These are phyloP conservation scores for Phytophthora tentaculata DNA, from an alignment of 352 stramenopile species.

Conservation along the genomic window DNA sequence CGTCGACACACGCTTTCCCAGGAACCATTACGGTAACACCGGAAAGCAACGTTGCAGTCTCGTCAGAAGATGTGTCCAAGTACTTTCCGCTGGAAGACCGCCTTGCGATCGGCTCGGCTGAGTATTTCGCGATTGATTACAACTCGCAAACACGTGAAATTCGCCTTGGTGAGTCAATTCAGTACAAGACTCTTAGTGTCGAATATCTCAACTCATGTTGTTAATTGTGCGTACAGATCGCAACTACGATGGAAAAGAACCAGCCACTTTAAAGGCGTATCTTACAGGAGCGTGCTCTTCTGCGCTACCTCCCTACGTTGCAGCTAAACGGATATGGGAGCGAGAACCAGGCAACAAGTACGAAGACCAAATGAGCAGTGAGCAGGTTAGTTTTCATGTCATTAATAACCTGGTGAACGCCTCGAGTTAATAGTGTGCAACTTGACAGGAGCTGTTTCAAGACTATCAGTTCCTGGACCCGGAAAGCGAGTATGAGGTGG, in stretches of 20 bases:
- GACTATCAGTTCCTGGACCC: constrained; percentile 87
- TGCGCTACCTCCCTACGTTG: constrained; percentile 62
- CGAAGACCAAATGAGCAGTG: constrained; percentile 76
- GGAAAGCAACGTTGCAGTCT: constrained; percentile 37
- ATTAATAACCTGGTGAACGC: not conserved
- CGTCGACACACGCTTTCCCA: constrained; percentile 56
- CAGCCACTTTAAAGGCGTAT: constrained; percentile 55
- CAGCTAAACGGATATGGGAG: constrained; percentile 71
- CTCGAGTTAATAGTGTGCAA: too few relatives aligned
- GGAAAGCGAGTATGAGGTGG: constrained; percentile 77
- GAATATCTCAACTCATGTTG: constrained; percentile 3
- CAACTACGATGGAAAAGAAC: constrained; percentile 57
- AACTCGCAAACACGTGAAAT: constrained; percentile 47
- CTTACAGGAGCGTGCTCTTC: constrained; percentile 49
- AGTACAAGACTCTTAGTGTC: not conserved
- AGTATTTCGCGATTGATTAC: constrained; percentile 63
- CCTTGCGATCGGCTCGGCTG: constrained; percentile 57
- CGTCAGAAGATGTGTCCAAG: constrained; percentile 54
- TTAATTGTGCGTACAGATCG: constrained; percentile 48
- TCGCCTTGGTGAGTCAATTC: constrained; percentile 45
- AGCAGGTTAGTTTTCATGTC: constrained; percentile 53
- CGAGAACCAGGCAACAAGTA: constrained; percentile 85
- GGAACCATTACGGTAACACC: constrained; percentile 54
- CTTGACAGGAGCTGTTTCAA: constrained; percentile 86
- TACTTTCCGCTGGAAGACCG: constrained; percentile 70